These are phyloP conservation scores for Fraxinus americana DNA, from an alignment of 257 asterid genomes.

Conservation along the genomic window DNA sequence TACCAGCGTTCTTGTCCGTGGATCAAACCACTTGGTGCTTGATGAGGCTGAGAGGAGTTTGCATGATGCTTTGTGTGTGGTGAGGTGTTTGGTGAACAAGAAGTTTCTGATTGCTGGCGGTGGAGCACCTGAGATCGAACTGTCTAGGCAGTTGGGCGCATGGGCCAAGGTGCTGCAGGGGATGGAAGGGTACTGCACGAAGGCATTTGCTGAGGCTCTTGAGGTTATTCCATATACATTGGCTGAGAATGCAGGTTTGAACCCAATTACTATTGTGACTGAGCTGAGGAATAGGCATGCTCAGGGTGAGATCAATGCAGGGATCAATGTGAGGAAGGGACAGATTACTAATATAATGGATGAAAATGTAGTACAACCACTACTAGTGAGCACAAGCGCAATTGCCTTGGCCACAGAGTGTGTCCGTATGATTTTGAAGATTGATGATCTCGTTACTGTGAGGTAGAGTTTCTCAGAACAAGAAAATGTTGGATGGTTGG, in stretches of 20 bases:
- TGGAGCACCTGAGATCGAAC: slow-evolving; percentile 99
- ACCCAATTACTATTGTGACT: slow-evolving; percentile 92
- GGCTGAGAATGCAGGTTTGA: slow-evolving; percentile 98
- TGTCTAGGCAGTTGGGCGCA: slow-evolving; percentile 92
- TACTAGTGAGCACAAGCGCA: slow-evolving; percentile 97
- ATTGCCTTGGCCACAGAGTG: slow-evolving; percentile 88
- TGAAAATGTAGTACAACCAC: slow-evolving; percentile 98
- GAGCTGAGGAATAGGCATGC: slow-evolving; percentile 98
- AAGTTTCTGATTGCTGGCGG: slow-evolving; percentile 98
- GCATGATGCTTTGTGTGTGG: slow-evolving; percentile 97
- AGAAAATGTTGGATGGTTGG: slow-evolving; percentile 22
- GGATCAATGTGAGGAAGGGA: slow-evolving; percentile 99
- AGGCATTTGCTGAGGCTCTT: slow-evolving; percentile 91
- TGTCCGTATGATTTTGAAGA: slow-evolving; percentile 98
- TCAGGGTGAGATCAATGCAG: slow-evolving; percentile 92
- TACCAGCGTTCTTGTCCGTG: slow-evolving; percentile 86
- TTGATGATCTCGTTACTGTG: slow-evolving; percentile 96
- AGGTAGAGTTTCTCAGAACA: slow-evolving; percentile 56
- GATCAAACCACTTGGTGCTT: slow-evolving; percentile 85
- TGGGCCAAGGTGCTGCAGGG: slow-evolving; percentile 98
- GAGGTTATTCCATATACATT: slow-evolving; percentile 97
- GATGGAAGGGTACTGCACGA: slow-evolving; percentile 95
- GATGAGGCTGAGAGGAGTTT: slow-evolving; percentile 99
- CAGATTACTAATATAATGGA: slow-evolving; percentile 95
- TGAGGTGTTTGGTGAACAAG: slow-evolving; percentile 95